These are phyloP conservation scores for Allomyces javanicus DNA, from an alignment of 192 early-diverging fungal species.

Conservation along the genomic window DNA sequence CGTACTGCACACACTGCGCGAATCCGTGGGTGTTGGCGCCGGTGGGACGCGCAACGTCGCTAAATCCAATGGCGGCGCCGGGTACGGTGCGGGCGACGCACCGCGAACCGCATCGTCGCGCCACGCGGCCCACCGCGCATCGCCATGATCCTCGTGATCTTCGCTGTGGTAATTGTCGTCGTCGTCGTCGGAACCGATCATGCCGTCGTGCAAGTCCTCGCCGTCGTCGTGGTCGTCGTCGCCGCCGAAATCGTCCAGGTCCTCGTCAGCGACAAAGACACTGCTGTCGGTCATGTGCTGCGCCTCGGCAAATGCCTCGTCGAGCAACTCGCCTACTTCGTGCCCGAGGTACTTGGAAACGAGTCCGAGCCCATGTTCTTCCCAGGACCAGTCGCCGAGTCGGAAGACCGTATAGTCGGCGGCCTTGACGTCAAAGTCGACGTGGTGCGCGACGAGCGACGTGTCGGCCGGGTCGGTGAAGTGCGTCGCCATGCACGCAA, in stretches of 20 bases:
- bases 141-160: too few relatives aligned
- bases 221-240: neutral
- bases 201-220: neutral
- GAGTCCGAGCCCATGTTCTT: slow-evolving; percentile 27
- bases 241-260: neutral
- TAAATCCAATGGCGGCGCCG: too few relatives aligned
- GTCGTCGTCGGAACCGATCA: too few relatives aligned
- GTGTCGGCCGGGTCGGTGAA: neutral
- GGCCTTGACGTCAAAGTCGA: slow-evolving; percentile 14
- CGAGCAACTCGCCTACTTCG: slow-evolving; percentile 23
- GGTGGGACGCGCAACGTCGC: too few relatives aligned
- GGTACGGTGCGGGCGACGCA: too few relatives aligned
- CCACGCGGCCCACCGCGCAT: too few relatives aligned
- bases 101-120: too few relatives aligned
- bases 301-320: slow-evolving; percentile 27
- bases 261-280: neutral
- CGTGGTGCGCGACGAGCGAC: slow-evolving; percentile 3
- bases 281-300: slow-evolving; percentile 31
- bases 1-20: too few relatives aligned
- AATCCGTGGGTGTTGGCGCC: too few relatives aligned
- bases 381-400: slow-evolving; percentile 33
- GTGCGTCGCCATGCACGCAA: neutral
- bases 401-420: slow-evolving; percentile 18
- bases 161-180: too few relatives aligned
- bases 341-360: slow-evolving; percentile 25